Evolutionary conservation across 1,139 yeast species (phyloP).

Genomic region (Taphrina confusa): DNA sequence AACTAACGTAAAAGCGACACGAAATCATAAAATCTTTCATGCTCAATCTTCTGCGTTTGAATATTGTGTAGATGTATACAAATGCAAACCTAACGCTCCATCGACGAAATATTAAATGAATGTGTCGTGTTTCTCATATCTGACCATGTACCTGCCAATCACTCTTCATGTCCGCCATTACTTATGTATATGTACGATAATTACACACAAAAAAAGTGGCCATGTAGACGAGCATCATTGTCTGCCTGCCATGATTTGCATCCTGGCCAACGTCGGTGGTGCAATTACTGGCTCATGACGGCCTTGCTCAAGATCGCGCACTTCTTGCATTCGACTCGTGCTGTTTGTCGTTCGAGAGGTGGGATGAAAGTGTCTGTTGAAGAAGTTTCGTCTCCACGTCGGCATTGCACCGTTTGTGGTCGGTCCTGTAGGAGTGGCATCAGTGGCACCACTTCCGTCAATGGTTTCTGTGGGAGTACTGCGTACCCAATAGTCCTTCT

Average conservation of each 20-base stretch:
- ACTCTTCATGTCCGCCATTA: too few species aligned
- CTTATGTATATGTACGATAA: conserved; percentile 2
- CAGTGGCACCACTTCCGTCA: conserved; percentile 9
- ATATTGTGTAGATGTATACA: too few species aligned
- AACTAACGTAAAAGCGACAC: too few species aligned
- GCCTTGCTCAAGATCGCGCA: neutral
- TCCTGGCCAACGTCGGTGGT: neutral
- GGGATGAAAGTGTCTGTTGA: neutral
- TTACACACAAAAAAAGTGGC: neutral
- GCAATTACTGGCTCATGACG: neutral
- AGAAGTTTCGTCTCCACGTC: neutral
- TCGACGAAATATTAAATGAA: too few species aligned
- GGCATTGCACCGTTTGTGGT: neutral
- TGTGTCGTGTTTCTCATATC: too few species aligned
- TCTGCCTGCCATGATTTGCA: neutral
- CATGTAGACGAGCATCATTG: too few species aligned
- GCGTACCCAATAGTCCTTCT: conserved; percentile 49
- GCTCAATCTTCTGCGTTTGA: too few species aligned
- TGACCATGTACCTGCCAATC: too few species aligned
- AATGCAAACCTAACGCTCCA: too few species aligned
- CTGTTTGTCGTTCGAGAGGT: too few species aligned
- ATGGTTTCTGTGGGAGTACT: conserved; percentile 35
- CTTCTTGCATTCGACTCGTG: neutral
- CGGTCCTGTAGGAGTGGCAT: neutral
- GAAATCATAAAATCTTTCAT: too few species aligned